Base-by-base conservation (phyloP, 192 early-diverging fungal genomes). In the Coemansia sp. region DNA sequence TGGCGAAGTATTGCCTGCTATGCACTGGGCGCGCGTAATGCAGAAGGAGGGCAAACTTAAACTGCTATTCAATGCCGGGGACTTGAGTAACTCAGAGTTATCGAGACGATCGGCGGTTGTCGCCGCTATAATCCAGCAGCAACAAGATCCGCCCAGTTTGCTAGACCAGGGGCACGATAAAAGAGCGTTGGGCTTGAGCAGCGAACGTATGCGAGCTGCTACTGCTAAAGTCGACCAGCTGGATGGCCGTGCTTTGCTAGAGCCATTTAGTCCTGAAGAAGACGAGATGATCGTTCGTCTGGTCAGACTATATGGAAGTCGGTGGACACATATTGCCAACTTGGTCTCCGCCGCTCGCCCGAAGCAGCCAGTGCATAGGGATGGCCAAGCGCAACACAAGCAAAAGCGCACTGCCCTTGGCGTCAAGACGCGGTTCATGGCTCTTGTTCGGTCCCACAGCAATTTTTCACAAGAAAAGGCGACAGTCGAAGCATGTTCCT, bases 221-320 rank as follows among this genome's bases (percentile, higher is more conserved):
- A 23, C 17, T 32, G 46, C 44, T 10, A 12, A 44, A 36, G 27
- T 55, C 25, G 51, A 44, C 7, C 51, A 32, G 14, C 38, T 63
- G n/a, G 39, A 57, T 23, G 67, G 67, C 31, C 48, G 69, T 8
- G 27, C 23, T 3, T 45, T 70, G 62, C 17, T 55, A 8, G 27
- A 42, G 42, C 71, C 70, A 10, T 78, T 73, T 45, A 66, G 37
- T 12, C 32, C 55, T 7, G 60, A 68, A 3, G 76, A 78, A 27
- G 76, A 78, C 53, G 50, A 46, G 19, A 34, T 50, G 37, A 61
- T 78, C 8, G 15, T 66, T 38, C 44, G 70, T n/a, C 42, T 78
- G 17, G 63, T 78, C 11, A 55, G 67, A 8, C 23, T 72, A 15
- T 62, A 66, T 37, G 76, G 76, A 19, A 41, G 38, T 9, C 39